Percentiles rank a stretch among this genome's conserved stretches.
phyloP scores from a whole-genome alignment of 352 stramenopile species.

The Pythium angustatum region DNA sequence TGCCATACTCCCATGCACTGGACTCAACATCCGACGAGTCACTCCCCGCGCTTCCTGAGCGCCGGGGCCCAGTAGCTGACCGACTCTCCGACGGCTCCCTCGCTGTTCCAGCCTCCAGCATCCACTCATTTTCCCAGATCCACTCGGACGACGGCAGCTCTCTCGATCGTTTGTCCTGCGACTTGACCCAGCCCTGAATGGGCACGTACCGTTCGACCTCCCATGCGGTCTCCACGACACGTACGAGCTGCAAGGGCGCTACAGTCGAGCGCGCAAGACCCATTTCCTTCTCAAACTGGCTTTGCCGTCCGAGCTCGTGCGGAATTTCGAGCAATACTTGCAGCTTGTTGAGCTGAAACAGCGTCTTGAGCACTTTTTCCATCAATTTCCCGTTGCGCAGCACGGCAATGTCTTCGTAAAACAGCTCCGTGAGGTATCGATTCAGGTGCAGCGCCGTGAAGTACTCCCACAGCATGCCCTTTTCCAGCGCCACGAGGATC shows the following conservation, averaged over 20 bases:
- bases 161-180: constrained; percentile 51
- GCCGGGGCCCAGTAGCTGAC: constrained; percentile 22
- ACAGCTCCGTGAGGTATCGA: constrained; percentile 42
- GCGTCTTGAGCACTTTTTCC: constrained; percentile 47
- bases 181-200: constrained; percentile 69
- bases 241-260: constrained; percentile 26
- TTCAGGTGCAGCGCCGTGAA: constrained; percentile 55
- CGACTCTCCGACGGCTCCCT: background rate
- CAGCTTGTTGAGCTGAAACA: constrained; percentile 56
- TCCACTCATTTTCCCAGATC: constrained; percentile 80
- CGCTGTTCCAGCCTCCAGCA: constrained; percentile 34
- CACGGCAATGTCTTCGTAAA: constrained; percentile 57
- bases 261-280: constrained; percentile 11
- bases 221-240: constrained; percentile 69
- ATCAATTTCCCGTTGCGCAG: constrained; percentile 44
- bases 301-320: constrained; percentile 41
- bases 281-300: constrained; percentile 49
- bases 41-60: constrained; percentile 18
- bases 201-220: constrained; percentile 76
- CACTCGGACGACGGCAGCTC: constrained; percentile 77
- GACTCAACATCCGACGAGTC: constrained; percentile 29
- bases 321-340: constrained; percentile 56
- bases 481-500: constrained; percentile 66
- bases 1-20: constrained; percentile 61
- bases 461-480: constrained; percentile 53